Percentiles rank a stretch among this genome's conserved stretches.
Conservation (phyloP, 2,329 filamentous ascomycete genomes). For the Penicillium corylophilum region DNA sequence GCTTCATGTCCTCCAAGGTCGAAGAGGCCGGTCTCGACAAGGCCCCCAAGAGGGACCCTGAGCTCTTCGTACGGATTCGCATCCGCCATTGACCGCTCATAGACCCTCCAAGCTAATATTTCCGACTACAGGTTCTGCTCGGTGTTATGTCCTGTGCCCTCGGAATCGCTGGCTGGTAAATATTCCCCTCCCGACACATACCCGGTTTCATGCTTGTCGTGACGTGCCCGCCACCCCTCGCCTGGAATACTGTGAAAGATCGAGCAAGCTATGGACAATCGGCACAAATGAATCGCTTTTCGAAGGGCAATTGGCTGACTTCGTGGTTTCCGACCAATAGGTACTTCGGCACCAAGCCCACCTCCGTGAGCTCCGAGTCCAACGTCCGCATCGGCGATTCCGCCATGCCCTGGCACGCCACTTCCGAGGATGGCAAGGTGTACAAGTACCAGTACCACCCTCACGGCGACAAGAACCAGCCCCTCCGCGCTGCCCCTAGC, state of each 20-base stretch:
- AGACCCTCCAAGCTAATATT: slow-evolving; percentile 17
- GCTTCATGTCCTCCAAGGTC: slow-evolving; percentile 43
- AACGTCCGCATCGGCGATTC: slow-evolving; percentile 70
- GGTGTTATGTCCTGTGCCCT: slow-evolving; percentile 89
- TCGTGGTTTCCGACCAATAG: slow-evolving; percentile 18
- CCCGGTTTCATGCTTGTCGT: slow-evolving; percentile 9
- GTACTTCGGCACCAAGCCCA: slow-evolving; percentile 76
- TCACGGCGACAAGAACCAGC: slow-evolving; percentile 72
- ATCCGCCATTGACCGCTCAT: slow-evolving; percentile 10
- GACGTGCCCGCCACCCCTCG: slow-evolving; percentile 61
- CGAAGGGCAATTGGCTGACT: slow-evolving; percentile 10
- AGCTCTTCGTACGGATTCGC: slow-evolving; percentile 64
- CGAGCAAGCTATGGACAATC: neutral
- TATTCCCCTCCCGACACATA: slow-evolving; percentile 14
- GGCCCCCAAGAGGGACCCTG: slow-evolving; percentile 68
- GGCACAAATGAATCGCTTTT: neutral
- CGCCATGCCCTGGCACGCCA: slow-evolving; percentile 89
- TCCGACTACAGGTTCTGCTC: slow-evolving; percentile 69
- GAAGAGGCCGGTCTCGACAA: slow-evolving; percentile 57
- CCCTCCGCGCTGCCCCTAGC: slow-evolving; percentile 86
- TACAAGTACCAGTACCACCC: slow-evolving; percentile 79
- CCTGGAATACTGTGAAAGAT: neutral
- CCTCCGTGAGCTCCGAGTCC: slow-evolving; percentile 77
- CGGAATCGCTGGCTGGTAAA: slow-evolving; percentile 75
- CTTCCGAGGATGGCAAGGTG: slow-evolving; percentile 60